phyloP scores from a whole-genome alignment of 805 yeast genomes.

The Candida chauliodis region DNA sequence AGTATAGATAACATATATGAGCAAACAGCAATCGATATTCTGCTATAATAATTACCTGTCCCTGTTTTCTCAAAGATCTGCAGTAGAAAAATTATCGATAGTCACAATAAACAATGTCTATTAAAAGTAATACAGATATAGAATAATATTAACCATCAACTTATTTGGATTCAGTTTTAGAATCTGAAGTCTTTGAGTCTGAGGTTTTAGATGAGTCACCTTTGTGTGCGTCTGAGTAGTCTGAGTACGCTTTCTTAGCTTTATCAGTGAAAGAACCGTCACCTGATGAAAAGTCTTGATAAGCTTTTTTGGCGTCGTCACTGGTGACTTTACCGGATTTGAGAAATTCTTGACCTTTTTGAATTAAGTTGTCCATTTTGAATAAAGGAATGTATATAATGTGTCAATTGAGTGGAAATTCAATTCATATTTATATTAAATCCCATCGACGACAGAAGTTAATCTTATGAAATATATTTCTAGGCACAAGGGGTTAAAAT shows the following conservation, averaged over 20 bases:
- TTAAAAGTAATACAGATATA: too few relatives aligned
- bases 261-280: constrained; percentile 27
- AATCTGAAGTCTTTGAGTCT: background rate
- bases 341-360: constrained; percentile 27
- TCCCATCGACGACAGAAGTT: too few relatives aligned
- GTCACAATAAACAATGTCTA: too few relatives aligned
- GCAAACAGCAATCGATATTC: too few relatives aligned
- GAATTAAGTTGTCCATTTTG: constrained; percentile 28
- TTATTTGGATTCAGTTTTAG: constrained; percentile 2
- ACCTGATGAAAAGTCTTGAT: constrained; percentile 26
- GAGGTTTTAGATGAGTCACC: constrained; percentile 10
- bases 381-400: background rate
- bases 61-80: too few relatives aligned
- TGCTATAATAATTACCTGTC: too few relatives aligned
- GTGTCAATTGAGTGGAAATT: background rate
- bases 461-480: too few relatives aligned
- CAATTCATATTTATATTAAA: constrained; percentile 4
- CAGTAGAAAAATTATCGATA: too few relatives aligned
- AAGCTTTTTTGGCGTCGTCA: constrained; percentile 36
- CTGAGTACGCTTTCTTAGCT: constrained; percentile 34
- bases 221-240: constrained; percentile 23
- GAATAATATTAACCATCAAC: too few relatives aligned
- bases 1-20: too few relatives aligned
- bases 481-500: too few relatives aligned
- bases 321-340: constrained; percentile 11